Conservation (phyloP, 2,329 filamentous ascomycete genomes). For the Chrysoporthe austroafricana region DNA sequence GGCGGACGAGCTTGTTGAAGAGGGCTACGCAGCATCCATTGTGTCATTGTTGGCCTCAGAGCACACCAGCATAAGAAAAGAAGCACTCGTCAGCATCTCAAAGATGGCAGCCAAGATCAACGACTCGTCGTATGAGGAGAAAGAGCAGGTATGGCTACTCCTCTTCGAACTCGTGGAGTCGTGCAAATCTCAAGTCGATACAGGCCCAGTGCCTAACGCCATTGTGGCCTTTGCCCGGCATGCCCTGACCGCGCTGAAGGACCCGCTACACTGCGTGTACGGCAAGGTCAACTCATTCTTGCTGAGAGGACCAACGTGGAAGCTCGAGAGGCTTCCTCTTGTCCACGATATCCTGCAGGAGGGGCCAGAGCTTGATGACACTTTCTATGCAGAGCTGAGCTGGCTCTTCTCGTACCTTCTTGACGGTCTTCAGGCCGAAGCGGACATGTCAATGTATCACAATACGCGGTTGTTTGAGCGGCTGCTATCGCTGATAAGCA, state of each 20-base stretch:
- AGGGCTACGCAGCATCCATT: constrained; percentile 71
- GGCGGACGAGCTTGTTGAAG: constrained; percentile 77
- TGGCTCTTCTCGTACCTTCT: constrained; percentile 77
- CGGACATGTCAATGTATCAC: constrained; percentile 65
- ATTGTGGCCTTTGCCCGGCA: constrained; percentile 76
- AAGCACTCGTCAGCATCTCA: constrained; percentile 71
- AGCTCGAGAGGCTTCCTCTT: constrained; percentile 72
- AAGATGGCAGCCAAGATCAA: constrained; percentile 67
- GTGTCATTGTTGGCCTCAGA: constrained; percentile 77
- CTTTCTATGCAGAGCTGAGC: constrained; percentile 70
- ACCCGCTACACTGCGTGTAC: constrained; percentile 83
- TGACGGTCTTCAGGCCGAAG: constrained; percentile 63
- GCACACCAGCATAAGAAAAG: constrained; percentile 75
- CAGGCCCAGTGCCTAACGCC: constrained; percentile 69
- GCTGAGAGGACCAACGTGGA: constrained; percentile 77
- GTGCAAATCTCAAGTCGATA: constrained; percentile 56
- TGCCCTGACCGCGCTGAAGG: constrained; percentile 70
- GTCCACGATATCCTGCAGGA: constrained; percentile 64
- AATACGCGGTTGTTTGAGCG: constrained; percentile 73
- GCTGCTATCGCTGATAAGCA: constrained; percentile 69
- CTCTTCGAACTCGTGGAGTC: constrained; percentile 82
- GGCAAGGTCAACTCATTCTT: constrained; percentile 85
- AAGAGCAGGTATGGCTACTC: constrained; percentile 77
- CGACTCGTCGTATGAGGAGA: constrained; percentile 74
- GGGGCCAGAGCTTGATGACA: constrained; percentile 73